Evolutionary conservation across 805 yeast genomes (phyloP).

Genomic region (Saccharomycopsis sp.): DNA sequence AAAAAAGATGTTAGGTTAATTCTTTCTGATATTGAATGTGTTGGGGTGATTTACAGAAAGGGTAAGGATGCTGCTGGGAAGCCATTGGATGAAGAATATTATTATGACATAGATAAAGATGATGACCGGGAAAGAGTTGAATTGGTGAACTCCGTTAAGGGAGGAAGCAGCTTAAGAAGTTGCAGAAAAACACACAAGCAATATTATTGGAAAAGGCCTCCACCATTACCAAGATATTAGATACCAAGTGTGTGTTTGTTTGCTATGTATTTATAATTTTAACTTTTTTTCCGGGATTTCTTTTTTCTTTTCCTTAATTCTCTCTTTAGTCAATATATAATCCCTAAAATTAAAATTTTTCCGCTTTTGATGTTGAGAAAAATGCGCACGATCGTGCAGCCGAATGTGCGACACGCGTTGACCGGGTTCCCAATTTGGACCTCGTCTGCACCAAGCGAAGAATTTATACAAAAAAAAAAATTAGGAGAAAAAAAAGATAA

Average conservation of each 20-base stretch:
- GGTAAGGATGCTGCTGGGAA: constrained; percentile 98
- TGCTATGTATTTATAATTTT: background rate
- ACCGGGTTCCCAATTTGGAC: constrained; percentile 1
- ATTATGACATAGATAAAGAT: constrained; percentile 82
- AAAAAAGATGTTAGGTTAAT: constrained; percentile 35
- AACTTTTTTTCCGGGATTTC: no score
- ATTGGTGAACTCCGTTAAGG: constrained; percentile 71
- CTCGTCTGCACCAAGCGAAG: constrained; percentile 3
- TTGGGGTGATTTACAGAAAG: constrained; percentile 82
- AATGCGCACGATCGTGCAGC: background rate
- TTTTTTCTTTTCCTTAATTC: no score
- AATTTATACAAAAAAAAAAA: no score
- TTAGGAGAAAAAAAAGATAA: no score
- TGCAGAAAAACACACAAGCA: constrained; percentile 93
- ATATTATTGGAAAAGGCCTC: constrained; percentile 43
- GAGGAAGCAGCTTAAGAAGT: constrained; percentile 67
- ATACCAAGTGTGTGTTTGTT: background rate
- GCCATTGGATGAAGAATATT: constrained; percentile 88
- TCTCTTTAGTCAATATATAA: no score
- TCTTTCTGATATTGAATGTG: constrained; percentile 43
- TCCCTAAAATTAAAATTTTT: no score
- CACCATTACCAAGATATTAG: constrained; percentile 21
- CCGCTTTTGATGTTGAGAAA: no score
- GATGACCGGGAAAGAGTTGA: constrained; percentile 58
- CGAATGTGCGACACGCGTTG: background rate